A percentile compares a stretch with the other conserved stretches of the same genome.
phyloP scores from a whole-genome alignment of 108 stramenopile genomes.

The Skeletonema costatum region DNA sequence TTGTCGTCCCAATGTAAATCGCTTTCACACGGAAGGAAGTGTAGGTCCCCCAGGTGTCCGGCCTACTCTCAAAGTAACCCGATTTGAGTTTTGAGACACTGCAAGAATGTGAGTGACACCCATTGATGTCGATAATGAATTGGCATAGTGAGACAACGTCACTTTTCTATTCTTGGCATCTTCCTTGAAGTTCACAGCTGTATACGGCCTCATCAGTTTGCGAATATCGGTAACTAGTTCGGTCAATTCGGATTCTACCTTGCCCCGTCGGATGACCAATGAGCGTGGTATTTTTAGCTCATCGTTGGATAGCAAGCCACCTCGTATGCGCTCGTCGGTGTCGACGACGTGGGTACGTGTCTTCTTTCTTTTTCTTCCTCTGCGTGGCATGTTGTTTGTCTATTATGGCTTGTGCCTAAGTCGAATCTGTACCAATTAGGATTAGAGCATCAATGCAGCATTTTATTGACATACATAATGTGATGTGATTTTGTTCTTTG shows the following conservation, averaged over 20 bases:
- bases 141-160: slow-evolving; percentile 71
- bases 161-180: slow-evolving; percentile 84
- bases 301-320: slow-evolving; percentile 45
- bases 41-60: slow-evolving; percentile 96
- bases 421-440: slow-evolving; percentile 2
- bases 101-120: slow-evolving; percentile 95
- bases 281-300: slow-evolving; percentile 77
- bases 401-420: background rate
- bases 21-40: slow-evolving; percentile 90
- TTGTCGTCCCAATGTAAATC: slow-evolving; percentile 84
- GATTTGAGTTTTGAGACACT: slow-evolving; percentile 86
- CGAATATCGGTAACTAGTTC: slow-evolving; percentile 92
- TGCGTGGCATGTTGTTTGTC: slow-evolving; percentile 61
- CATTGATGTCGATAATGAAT: slow-evolving; percentile 80
- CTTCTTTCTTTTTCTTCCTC: slow-evolving; percentile 78
- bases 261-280: slow-evolving; percentile 81
- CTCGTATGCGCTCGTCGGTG: slow-evolving; percentile 48
- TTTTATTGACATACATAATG: no score
- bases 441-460: background rate
- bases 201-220: slow-evolving; percentile 95
- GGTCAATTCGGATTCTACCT: slow-evolving; percentile 73
- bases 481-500: no score
- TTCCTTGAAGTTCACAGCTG: slow-evolving; percentile 93
- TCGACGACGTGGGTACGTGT: slow-evolving; percentile 85
- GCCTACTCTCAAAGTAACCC: slow-evolving; percentile 83